These are phyloP conservation scores for Exserohilum rostratum DNA, from an alignment of 2,329 filamentous ascomycete species.

Conservation along the genomic window DNA sequence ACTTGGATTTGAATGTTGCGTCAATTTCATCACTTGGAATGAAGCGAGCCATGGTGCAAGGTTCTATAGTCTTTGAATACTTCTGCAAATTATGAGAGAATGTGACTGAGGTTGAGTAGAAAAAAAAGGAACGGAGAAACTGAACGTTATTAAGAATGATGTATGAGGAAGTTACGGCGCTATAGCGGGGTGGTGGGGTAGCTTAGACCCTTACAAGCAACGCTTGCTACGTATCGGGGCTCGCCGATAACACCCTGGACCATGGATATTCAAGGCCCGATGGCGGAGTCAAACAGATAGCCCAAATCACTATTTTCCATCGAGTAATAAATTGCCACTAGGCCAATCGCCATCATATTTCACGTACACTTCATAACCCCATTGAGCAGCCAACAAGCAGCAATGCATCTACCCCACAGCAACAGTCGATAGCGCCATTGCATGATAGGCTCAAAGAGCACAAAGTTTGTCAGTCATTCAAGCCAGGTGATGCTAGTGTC, in stretches of 20 bases:
- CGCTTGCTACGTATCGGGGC: conserved; percentile 15
- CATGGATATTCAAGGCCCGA: conserved; percentile 20
- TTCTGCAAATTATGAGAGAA: background rate
- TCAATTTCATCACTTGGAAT: conserved; percentile 60
- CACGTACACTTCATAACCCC: background rate
- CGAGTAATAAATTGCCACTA: conserved; percentile 1
- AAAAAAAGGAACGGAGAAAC: background rate
- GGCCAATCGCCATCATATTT: background rate
- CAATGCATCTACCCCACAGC: background rate
- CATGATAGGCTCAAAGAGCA: background rate
- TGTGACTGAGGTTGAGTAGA: background rate
- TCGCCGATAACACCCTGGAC: conserved; percentile 15
- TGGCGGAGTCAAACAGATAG: conserved; percentile 15
- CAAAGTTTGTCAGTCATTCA: background rate
- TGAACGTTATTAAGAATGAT: background rate
- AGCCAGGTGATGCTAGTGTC: background rate
- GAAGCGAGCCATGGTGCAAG: conserved; percentile 40
- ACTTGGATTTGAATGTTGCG: conserved; percentile 60
- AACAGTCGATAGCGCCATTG: background rate
- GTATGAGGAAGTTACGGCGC: conserved; percentile 1
- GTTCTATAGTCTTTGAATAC: background rate
- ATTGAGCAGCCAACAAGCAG: background rate
- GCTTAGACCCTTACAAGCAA: conserved; percentile 16
- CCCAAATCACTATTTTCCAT: conserved; percentile 4
- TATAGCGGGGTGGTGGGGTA: conserved; percentile 27